Conservation (phyloP, 2,329 filamentous ascomycete genomes). For the Graphiopsis chlorocephala region DNA sequence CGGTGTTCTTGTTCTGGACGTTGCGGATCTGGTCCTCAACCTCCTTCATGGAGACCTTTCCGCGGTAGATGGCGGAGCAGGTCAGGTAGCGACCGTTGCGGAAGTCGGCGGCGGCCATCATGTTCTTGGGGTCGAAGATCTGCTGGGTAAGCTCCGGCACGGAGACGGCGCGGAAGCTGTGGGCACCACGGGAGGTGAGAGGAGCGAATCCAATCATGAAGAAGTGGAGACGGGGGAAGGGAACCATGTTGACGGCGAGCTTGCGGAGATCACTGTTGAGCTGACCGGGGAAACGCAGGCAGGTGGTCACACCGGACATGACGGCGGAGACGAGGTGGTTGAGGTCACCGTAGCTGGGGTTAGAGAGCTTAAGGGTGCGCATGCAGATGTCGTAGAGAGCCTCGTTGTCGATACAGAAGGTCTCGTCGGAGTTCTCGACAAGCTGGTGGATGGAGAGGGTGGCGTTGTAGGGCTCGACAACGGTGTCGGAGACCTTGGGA, state of each 20-base stretch:
- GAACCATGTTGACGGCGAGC: conserved; percentile 99
- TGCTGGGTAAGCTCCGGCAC: conserved; percentile 99
- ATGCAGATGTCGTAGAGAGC: conserved; percentile 99
- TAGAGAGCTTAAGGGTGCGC: conserved; percentile 97
- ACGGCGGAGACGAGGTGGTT: conserved; percentile 99
- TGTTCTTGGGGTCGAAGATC: conserved; percentile 99
- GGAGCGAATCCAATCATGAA: conserved; percentile 99
- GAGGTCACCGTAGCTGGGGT: conserved; percentile 97
- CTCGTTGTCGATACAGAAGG: conserved; percentile 99
- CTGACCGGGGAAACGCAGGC: conserved; percentile 98
- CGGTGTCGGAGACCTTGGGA: conserved; percentile 98
- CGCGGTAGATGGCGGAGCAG: conserved; percentile 99
- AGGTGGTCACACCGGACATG: conserved; percentile 99
- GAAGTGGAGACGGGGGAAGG: conserved; percentile 99
- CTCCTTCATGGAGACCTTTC: conserved; percentile 99
- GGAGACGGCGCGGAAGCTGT: conserved; percentile 96
- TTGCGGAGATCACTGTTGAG: conserved; percentile 99
- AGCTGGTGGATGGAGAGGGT: conserved; percentile 98
- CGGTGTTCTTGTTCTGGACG: conserved; percentile 99
- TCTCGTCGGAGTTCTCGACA: conserved; percentile 99
- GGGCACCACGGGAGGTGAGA: conserved; percentile 84
- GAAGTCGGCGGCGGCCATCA: conserved; percentile 99
- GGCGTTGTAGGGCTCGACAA: conserved; percentile 99
- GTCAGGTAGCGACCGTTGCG: conserved; percentile 99
- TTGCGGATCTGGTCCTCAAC: conserved; percentile 99